Base-by-base conservation (phyloP, 352 stramenopile genomes). In the Pythium graminicola region DNA sequence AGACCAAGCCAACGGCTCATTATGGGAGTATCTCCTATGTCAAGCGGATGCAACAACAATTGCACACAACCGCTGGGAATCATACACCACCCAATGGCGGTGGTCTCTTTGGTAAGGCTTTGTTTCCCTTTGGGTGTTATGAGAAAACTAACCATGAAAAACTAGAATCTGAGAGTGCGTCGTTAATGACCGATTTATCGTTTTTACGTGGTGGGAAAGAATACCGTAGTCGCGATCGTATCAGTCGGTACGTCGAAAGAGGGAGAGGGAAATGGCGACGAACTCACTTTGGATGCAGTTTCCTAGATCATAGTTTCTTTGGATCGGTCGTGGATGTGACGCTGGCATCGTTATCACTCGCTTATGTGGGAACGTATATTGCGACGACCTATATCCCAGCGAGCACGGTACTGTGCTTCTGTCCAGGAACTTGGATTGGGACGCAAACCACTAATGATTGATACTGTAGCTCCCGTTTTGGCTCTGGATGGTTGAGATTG, bases 271-370 rank as follows among this genome's bases (percentile, higher is more conserved):
- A n/a, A n/a, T n/a, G n/a, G n/a, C n/a, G n/a, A n/a, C n/a, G n/a
- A n/a, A n/a, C n/a, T n/a, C n/a, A n/a, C n/a, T n/a, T 33, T 2
- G 20, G 14, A n/a, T 44, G 22, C 54, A 92, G 81, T 0, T 83
- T 86, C 50, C 57, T 93, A 42, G 82, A 93, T 59, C 83, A 90
- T 68, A 88, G 82, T 28, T 64, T 73, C 28, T 73, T 93, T 45
- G 82, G 82, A 3, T 68, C 77, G 4, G 63, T 63, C 7, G 56
- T 91, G n/a, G 82, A 93, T 47, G 53, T 72, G 4, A 55, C 85
- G 28, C 69, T 91, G 46, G 72, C 73, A 10, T 36, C 80, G 8
- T 42, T 80, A 10, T 80, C 82, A 17, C 11, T 89, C 24, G 57
- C 81, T 14, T 93, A 73, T 51, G 73, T 77, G 23, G 76, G 40